Base-by-base conservation (phyloP, 2,329 filamentous ascomycete species). In the Colletotrichum truncatum region DNA sequence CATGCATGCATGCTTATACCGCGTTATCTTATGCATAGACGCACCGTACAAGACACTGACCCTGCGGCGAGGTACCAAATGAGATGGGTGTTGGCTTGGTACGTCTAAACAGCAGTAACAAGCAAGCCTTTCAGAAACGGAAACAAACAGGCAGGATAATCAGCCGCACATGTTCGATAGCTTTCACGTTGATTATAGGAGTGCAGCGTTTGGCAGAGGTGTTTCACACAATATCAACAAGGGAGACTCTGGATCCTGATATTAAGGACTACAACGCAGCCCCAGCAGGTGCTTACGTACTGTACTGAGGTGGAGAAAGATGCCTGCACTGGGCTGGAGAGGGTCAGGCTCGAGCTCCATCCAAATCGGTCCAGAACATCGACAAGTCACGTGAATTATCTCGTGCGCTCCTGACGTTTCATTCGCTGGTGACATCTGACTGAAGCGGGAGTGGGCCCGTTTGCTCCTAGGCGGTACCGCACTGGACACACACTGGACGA, bases 401-500 rank as follows among this genome's bases (percentile, higher is more conserved):
- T n/a, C 49, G 38, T 55, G 58, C 18, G 8, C 6, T 4, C 5
- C 11, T 11, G 2, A 2, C n/a, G 48, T 65, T 65, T 58, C 58
- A 66, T 66, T 53, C 64, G 64, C 51, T 16, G 36, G 52, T 57
- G 59, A 52, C 51, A 53, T 51, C 58, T 56, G 57, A 56, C 26
- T 18, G 48, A 39, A 51, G 30, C 9, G 12, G 26, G 26, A 26
- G 60, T 64, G 58, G 63, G 59, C 16, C 58, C 43, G 55, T 64
- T 64, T 45, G 63, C 46, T 66, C 34, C 52, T 43, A n/a, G n/a
- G n/a, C 38, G 36, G 48, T 25, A 30, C 26, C 36, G 56, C 18
- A 38, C 21, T 23, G 26, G 38, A 23, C 23, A 55, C 25, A 48
- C 48, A 46, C 45, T 52, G 51, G 39, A 41, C 39, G 18, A 48